These are phyloP conservation scores for Cyberlindnera nakhonratchasimensis DNA, from an alignment of 805 yeast genomes.

Conservation along the genomic window DNA sequence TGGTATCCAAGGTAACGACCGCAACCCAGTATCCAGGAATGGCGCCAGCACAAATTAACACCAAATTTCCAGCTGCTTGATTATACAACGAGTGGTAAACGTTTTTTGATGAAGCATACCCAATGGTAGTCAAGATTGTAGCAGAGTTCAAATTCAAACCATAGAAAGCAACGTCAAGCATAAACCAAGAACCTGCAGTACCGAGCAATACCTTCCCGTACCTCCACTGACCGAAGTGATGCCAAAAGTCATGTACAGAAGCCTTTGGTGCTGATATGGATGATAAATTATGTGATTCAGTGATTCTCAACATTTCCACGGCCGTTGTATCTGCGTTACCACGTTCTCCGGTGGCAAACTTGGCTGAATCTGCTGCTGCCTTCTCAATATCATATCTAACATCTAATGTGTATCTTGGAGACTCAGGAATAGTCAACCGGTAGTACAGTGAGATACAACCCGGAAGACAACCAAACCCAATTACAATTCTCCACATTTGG, in stretches of 20 bases:
- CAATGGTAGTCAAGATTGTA: conserved; percentile 74
- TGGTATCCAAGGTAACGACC: conserved; percentile 71
- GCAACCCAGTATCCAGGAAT: conserved; percentile 92
- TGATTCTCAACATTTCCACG: conserved; percentile 42
- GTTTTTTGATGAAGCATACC: conserved; percentile 70
- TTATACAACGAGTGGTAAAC: conserved; percentile 70
- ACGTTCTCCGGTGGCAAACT: conserved; percentile 45
- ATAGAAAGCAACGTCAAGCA: conserved; percentile 85
- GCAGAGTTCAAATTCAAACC: conserved; percentile 86
- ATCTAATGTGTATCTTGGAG: conserved; percentile 87
- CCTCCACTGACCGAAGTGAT: conserved; percentile 82
- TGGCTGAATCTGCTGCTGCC: conserved; percentile 54
- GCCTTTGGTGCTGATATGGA: too few species aligned
- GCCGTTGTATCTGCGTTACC: conserved; percentile 48
- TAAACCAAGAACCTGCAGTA: conserved; percentile 90
- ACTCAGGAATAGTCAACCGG: conserved; percentile 92
- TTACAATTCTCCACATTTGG: conserved; percentile 90
- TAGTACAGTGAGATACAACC: conserved; percentile 80
- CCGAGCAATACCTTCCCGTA: conserved; percentile 78
- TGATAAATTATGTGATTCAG: conserved; percentile 51
- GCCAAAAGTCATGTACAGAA: conserved; percentile 65
- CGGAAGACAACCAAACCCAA: conserved; percentile 90
- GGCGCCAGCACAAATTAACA: conserved; percentile 90
- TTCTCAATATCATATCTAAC: conserved; percentile 55
- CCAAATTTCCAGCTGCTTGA: conserved; percentile 87